A percentile compares a stretch with the other conserved stretches of the same genome.
phyloP scores from a whole-genome alignment of 139 green algal genomes.

The Ettlia oleoabundans region DNA sequence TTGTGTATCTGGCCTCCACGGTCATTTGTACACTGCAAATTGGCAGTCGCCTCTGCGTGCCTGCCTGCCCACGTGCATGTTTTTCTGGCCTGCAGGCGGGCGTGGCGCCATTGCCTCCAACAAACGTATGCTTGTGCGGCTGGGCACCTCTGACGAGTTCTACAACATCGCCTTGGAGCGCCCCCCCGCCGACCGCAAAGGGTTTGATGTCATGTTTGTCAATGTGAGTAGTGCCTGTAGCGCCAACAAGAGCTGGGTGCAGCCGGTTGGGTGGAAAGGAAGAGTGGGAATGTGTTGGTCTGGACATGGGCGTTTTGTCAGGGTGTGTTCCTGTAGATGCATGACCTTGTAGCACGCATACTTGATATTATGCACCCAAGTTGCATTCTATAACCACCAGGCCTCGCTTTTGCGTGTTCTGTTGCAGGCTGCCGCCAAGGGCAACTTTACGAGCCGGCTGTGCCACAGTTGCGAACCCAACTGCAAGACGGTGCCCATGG shows the following conservation, averaged over 20 bases:
- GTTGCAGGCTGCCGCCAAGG: slow-evolving; percentile 73
- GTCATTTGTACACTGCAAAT: too few species aligned
- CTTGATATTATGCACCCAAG: too few species aligned
- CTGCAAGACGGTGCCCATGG: slow-evolving; percentile 78
- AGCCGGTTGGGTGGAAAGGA: background rate
- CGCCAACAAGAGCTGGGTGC: too few species aligned
- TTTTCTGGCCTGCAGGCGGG: background rate
- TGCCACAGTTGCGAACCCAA: slow-evolving; percentile 94
- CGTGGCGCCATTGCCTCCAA: background rate
- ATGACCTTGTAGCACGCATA: too few species aligned
- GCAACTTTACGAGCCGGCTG: slow-evolving; percentile 85
- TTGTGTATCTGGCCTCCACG: too few species aligned
- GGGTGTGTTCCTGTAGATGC: too few species aligned
- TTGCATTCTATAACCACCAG: too few species aligned
- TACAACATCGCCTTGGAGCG: slow-evolving; percentile 79
- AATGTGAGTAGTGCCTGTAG: slow-evolving; percentile 48
- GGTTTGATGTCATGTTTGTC: slow-evolving; percentile 83
- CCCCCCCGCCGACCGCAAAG: slow-evolving; percentile 35
- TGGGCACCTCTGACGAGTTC: slow-evolving; percentile 68
- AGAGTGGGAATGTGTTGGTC: too few species aligned
- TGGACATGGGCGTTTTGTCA: too few species aligned
- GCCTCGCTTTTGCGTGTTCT: too few species aligned
- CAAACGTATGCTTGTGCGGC: background rate
- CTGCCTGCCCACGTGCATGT: too few species aligned
- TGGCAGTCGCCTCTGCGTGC: too few species aligned